phyloP scores from a whole-genome alignment of 75 land plant species.

The Picea sitchensis region DNA sequence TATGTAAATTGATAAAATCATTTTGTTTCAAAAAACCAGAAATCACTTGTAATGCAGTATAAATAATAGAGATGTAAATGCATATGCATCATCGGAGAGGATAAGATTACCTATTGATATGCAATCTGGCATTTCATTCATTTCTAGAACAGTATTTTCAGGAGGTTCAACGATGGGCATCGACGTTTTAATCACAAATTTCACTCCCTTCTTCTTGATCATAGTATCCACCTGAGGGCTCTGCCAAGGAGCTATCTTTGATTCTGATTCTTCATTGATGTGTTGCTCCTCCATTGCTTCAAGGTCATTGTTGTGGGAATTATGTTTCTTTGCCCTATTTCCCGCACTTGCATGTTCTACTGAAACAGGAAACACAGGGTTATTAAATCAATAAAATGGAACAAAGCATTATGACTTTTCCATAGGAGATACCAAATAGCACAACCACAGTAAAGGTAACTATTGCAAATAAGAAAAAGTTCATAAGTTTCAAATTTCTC shows the following conservation, averaged over 20 bases:
- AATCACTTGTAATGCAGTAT: too few species aligned
- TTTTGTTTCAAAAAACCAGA: too few species aligned
- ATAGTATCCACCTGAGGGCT: not conserved
- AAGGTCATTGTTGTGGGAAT: not conserved
- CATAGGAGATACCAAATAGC: not conserved
- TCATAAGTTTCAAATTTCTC: not conserved
- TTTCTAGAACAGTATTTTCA: not conserved
- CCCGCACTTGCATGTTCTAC: not conserved
- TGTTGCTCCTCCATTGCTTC: conserved; percentile 1
- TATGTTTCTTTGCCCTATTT: not conserved
- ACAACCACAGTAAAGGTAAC: not conserved
- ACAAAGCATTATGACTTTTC: not conserved
- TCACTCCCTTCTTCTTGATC: conserved; percentile 5
- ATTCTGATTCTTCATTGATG: not conserved
- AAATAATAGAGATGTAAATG: too few species aligned
- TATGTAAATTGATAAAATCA: too few species aligned
- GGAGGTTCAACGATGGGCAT: not conserved
- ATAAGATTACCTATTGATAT: not conserved
- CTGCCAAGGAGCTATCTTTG: not conserved
- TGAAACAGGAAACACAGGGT: too few species aligned
- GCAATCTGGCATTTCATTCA: conserved; percentile 1
- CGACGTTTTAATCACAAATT: conserved; percentile 5
- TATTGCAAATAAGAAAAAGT: not conserved
- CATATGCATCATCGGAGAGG: too few species aligned
- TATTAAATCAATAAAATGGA: not conserved